A percentile compares a stretch with the other conserved stretches of the same genome.
Conservation (phyloP, 257 asterid genomes). For the Osmanthus fragrans region DNA sequence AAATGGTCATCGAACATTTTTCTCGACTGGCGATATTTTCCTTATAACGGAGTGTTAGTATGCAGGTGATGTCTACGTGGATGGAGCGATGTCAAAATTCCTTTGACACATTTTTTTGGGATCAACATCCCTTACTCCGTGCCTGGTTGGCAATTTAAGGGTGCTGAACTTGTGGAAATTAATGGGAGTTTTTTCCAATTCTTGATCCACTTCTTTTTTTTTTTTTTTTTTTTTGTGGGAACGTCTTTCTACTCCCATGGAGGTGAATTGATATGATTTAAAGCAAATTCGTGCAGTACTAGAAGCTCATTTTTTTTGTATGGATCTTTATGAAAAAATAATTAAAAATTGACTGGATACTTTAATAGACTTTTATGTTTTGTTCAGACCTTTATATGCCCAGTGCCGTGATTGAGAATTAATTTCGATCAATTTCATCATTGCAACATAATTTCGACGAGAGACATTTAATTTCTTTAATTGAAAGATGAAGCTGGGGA, state of each 20-base stretch:
- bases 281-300: background rate
- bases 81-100: no score
- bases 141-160: no score
- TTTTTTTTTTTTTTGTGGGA: constrained; percentile 24
- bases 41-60: no score
- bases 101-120: no score
- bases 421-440: background rate
- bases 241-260: constrained; percentile 28
- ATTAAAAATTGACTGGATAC: background rate
- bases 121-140: no score
- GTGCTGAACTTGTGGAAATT: constrained; percentile 20
- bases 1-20: no score
- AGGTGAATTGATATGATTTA: constrained; percentile 33
- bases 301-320: background rate
- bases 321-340: background rate
- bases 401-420: background rate
- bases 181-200: constrained; percentile 40
- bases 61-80: no score
- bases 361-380: background rate
- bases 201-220: constrained; percentile 33
- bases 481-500: no score
- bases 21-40: no score
- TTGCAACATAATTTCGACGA: background rate
- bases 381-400: background rate
- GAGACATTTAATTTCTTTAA: background rate